Evolutionary conservation across 2,329 filamentous ascomycete genomes (phyloP).

Genomic region (Cercospora canescens): DNA sequence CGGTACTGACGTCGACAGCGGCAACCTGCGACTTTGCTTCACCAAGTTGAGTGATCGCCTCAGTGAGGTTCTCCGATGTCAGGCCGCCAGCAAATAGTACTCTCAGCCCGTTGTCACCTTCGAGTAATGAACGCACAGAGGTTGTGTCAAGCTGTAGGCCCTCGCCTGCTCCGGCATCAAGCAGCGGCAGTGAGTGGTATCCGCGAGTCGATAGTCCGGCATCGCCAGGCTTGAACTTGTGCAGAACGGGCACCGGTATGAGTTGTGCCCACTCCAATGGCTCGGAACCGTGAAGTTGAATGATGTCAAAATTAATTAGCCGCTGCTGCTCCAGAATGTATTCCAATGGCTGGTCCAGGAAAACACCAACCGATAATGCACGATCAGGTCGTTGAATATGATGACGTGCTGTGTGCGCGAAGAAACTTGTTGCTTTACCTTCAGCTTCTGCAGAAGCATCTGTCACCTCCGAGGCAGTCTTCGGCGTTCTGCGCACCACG

Average conservation of each 20-base stretch:
- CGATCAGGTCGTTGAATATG: constrained; percentile 56
- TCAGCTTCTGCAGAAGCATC: constrained; percentile 19
- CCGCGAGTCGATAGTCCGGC: constrained; percentile 71
- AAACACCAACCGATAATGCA: constrained; percentile 86
- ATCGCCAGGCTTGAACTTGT: constrained; percentile 76
- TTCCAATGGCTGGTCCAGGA: constrained; percentile 83
- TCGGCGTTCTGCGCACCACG: constrained; percentile 63
- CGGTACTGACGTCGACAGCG: constrained; percentile 91
- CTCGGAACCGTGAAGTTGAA: constrained; percentile 91
- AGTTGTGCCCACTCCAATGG: constrained; percentile 85
- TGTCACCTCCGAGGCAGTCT: constrained; percentile 31
- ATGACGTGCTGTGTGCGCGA: constrained; percentile 55
- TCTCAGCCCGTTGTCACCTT: constrained; percentile 67
- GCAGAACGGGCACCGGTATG: constrained; percentile 91
- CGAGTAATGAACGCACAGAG: constrained; percentile 66
- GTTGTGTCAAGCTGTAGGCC: constrained; percentile 75
- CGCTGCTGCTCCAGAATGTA: constrained; percentile 79
- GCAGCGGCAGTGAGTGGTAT: constrained; percentile 78
- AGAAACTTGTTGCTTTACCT: constrained; percentile 65
- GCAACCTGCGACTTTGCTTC: constrained; percentile 62
- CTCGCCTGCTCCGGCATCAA: constrained; percentile 83
- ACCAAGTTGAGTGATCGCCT: constrained; percentile 64
- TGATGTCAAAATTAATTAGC: constrained; percentile 76
- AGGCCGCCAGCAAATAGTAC: constrained; percentile 85
- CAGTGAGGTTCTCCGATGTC: constrained; percentile 73